Evolutionary conservation across 164 flowering plant genomes (phyloP).

Genomic region (Tetracentron sinense): DNA sequence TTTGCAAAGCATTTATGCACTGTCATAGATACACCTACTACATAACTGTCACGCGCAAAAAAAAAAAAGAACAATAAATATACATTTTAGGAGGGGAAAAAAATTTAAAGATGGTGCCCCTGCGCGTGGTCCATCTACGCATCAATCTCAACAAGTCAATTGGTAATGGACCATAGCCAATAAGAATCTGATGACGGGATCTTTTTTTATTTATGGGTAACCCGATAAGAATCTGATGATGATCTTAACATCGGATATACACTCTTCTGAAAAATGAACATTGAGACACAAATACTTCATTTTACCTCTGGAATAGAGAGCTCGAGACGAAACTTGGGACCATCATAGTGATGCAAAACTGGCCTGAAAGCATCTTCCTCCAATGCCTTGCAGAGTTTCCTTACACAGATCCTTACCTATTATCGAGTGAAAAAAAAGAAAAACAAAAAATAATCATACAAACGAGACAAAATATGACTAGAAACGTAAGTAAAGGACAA

Average conservation of each 20-base stretch:
- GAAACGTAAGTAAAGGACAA: neutral
- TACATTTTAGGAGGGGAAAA: too few species aligned
- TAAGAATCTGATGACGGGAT: too few species aligned
- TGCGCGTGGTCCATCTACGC: neutral
- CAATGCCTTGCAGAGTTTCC: conserved; percentile 66
- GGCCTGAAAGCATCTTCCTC: conserved; percentile 90
- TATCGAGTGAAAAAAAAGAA: neutral
- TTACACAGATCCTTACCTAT: conserved; percentile 63
- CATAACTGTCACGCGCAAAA: too few species aligned
- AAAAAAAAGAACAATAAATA: too few species aligned
- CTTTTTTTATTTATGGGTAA: too few species aligned
- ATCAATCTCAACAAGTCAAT: neutral
- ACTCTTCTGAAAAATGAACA: too few species aligned
- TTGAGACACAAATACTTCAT: neutral
- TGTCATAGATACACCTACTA: too few species aligned
- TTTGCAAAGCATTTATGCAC: neutral
- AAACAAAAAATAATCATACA: neutral
- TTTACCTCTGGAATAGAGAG: conserved; percentile 83
- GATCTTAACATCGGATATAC: too few species aligned
- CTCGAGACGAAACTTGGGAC: conserved; percentile 85
- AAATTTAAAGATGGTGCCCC: too few species aligned
- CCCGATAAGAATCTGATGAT: too few species aligned
- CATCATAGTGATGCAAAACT: conserved; percentile 76
- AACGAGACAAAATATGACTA: neutral
- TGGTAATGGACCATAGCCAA: too few species aligned